These are phyloP conservation scores for Termitomyces sp. DNA, from an alignment of 768 basidiomycete genomes.

Conservation along the genomic window DNA sequence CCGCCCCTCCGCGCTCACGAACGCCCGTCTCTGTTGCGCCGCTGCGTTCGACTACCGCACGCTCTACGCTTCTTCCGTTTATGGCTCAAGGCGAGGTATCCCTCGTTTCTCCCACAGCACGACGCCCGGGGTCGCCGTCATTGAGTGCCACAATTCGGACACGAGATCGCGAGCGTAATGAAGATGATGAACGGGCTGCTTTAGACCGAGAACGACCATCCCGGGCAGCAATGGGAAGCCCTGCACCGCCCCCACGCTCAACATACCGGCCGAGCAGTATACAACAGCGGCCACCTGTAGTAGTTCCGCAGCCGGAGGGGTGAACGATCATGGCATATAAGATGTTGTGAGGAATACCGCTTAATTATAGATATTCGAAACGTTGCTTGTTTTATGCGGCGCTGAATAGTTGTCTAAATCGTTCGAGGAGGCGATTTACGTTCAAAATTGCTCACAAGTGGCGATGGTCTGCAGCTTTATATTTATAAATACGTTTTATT, in stretches of 20 bases:
- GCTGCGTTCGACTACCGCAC: constrained; percentile 11
- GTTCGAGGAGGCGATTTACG: background rate
- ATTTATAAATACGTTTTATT: background rate
- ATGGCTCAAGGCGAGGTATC: constrained; percentile 14
- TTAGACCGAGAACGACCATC: constrained; percentile 22
- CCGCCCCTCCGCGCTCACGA: constrained; percentile 13
- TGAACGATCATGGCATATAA: constrained; percentile 8
- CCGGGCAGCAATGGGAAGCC: constrained; percentile 31
- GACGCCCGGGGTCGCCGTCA: constrained; percentile 27
- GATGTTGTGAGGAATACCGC: background rate
- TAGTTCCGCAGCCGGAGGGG: constrained; percentile 41
- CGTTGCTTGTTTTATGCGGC: background rate
- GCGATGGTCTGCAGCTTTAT: background rate
- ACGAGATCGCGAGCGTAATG: constrained; percentile 14
- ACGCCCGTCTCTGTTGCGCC: constrained; percentile 15
- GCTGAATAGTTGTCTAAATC: background rate
- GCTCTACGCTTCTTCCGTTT: constrained; percentile 9
- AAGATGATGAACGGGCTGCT: constrained; percentile 15
- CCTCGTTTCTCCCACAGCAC: constrained; percentile 27
- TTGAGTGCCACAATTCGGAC: constrained; percentile 18
- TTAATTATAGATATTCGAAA: background rate
- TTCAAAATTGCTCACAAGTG: too few relatives aligned
- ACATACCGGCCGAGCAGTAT: constrained; percentile 60
- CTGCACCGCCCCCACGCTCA: constrained; percentile 64
- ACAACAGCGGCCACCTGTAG: constrained; percentile 45